Evolutionary conservation across 441 rosid species (phyloP).

Genomic region (Macaranga tanarius): DNA sequence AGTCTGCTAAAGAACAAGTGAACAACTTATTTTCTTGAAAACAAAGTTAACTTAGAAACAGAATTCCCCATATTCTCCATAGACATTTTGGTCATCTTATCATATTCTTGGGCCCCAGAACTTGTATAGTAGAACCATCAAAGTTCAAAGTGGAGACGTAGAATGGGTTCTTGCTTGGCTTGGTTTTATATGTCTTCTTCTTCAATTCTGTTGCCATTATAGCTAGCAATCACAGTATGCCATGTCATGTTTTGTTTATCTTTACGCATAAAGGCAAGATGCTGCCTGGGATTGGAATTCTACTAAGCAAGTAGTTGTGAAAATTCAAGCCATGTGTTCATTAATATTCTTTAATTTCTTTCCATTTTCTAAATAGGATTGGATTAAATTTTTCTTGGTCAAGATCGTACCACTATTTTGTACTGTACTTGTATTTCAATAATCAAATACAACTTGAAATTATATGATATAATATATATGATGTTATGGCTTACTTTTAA

Average conservation of each 20-base stretch:
- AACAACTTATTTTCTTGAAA: too few species aligned
- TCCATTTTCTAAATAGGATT: neutral
- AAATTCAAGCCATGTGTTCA: neutral
- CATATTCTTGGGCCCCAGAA: too few species aligned
- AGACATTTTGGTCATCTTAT: too few species aligned
- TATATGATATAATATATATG: neutral
- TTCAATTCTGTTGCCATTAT: neutral
- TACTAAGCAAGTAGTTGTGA: neutral
- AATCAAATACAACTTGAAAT: conserved; percentile 4
- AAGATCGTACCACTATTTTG: conserved; percentile 32
- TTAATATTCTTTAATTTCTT: neutral
- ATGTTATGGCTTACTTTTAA: too few species aligned
- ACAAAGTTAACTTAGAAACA: too few species aligned
- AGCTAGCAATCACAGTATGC: conserved; percentile 11
- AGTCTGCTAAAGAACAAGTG: too few species aligned
- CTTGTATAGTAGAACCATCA: neutral
- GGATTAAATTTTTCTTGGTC: conserved; percentile 15
- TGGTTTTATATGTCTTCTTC: neutral
- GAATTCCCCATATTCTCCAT: too few species aligned
- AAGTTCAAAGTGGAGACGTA: conserved; percentile 7
- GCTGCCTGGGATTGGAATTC: neutral
- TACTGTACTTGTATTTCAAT: neutral
- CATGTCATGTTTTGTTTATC: neutral
- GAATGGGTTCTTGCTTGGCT: neutral
- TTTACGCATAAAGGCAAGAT: neutral